A percentile compares a stretch with the other conserved stretches of the same genome.
These are phyloP conservation scores for Globisporangium takayamanum DNA, from an alignment of 352 stramenopile genomes.

Conservation along the genomic window DNA sequence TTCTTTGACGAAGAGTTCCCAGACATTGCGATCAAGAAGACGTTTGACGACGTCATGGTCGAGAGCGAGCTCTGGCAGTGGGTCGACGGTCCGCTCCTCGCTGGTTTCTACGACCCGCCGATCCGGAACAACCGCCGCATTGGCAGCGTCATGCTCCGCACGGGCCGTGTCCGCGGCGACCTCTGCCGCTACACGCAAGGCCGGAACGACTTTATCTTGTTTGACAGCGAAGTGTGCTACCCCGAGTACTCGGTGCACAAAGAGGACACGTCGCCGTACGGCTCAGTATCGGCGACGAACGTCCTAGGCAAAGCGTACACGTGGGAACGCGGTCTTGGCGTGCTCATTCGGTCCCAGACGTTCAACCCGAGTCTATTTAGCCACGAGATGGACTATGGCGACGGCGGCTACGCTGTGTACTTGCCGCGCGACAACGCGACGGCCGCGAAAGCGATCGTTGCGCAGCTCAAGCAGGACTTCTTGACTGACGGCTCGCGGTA, in stretches of 20 bases:
- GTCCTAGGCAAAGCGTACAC: conserved; percentile 32
- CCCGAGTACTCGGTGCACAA: conserved; percentile 38
- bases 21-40: conserved; percentile 49
- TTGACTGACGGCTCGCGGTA: conserved; percentile 62
- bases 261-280: conserved; percentile 48
- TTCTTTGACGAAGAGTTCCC: conserved; percentile 61
- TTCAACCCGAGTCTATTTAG: conserved; percentile 66
- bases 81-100: conserved; percentile 51
- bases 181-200: conserved; percentile 39
- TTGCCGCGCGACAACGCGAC: conserved; percentile 67
- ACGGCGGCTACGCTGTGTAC: conserved; percentile 66
- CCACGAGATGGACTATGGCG: conserved; percentile 63
- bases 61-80: conserved; percentile 76
- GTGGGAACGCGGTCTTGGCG: conserved; percentile 31
- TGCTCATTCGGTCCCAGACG: conserved; percentile 54
- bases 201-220: conserved; percentile 59
- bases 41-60: conserved; percentile 53
- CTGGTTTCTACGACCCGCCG: conserved; percentile 61
- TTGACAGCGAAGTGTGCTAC: conserved; percentile 63
- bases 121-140: conserved; percentile 58
- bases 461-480: conserved; percentile 48
- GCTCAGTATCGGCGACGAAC: conserved; percentile 20
- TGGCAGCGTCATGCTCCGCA: conserved; percentile 57
- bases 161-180: conserved; percentile 44
- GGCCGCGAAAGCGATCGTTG: conserved; percentile 29